Percentiles rank a stretch among this genome's conserved stretches.
Evolutionary conservation across 352 stramenopile genomes (phyloP).

Genomic region (Aphanomyces stellatus): DNA sequence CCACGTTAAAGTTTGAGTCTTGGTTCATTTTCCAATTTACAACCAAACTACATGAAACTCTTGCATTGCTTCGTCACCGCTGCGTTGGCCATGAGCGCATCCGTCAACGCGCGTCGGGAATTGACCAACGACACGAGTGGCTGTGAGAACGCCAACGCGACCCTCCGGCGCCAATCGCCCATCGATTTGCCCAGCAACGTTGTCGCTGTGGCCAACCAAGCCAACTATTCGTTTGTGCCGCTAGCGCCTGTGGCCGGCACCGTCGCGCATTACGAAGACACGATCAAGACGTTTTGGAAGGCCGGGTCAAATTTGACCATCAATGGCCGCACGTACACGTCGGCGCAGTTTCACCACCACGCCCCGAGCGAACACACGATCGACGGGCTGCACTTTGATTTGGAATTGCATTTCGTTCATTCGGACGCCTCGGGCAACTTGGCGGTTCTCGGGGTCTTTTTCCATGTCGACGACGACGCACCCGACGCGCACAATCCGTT

Average conservation of each 20-base stretch:
- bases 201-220: not conserved
- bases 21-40: too few relatives aligned
- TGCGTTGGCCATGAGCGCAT: too few relatives aligned
- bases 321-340: constrained; percentile 22
- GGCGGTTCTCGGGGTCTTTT: constrained; percentile 53
- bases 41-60: too few relatives aligned
- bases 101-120: too few relatives aligned
- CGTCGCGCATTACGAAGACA: not conserved
- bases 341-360: constrained; percentile 37
- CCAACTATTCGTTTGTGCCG: constrained; percentile 25
- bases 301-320: constrained; percentile 18
- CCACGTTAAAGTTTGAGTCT: too few relatives aligned
- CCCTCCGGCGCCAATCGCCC: not conserved
- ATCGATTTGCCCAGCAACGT: not conserved
- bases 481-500: constrained; percentile 42
- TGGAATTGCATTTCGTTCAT: constrained; percentile 40
- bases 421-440: constrained; percentile 28
- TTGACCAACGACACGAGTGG: too few relatives aligned
- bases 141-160: too few relatives aligned
- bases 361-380: constrained; percentile 38
- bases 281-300: constrained; percentile 3
- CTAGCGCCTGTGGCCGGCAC: not conserved
- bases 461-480: constrained; percentile 26
- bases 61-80: too few relatives aligned
- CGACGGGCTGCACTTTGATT: constrained; percentile 25